Conservation (phyloP, 257 asterid genomes). For the Echites panduratus region DNA sequence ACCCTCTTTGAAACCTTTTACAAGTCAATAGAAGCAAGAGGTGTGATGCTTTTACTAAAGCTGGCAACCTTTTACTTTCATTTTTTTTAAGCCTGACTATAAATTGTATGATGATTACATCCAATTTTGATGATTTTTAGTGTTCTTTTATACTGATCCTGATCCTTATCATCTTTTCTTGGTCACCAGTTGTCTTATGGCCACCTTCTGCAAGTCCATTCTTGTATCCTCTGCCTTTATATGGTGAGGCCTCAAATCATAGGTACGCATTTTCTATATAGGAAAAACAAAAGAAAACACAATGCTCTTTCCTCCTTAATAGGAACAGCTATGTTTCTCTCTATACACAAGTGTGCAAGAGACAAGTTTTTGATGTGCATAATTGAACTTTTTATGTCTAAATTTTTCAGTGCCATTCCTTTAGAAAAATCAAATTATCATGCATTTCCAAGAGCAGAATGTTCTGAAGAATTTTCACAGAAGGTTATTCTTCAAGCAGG, state of each 20-base stretch:
- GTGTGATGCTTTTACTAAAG: background rate
- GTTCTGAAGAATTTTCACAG: constrained; percentile 49
- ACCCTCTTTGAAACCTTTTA: background rate
- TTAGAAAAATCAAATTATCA: constrained; percentile 51
- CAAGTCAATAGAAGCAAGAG: background rate
- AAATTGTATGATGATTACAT: background rate
- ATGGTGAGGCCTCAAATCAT: constrained; percentile 97
- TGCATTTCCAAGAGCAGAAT: constrained; percentile 66
- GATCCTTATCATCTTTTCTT: background rate
- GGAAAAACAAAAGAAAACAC: background rate
- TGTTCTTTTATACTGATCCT: background rate
- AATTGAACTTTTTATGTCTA: constrained; percentile 10
- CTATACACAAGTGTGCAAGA: background rate
- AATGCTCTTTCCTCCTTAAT: background rate
- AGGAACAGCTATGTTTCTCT: background rate
- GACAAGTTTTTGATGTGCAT: constrained; percentile 12
- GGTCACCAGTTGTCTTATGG: constrained; percentile 73
- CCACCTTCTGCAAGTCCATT: constrained; percentile 84
- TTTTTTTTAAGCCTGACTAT: background rate
- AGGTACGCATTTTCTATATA: constrained; percentile 41
- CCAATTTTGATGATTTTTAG: background rate
- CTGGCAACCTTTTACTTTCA: background rate
- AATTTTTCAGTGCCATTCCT: constrained; percentile 55
- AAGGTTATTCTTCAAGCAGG: constrained; percentile 85
- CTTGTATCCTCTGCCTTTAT: constrained; percentile 75